These are phyloP conservation scores for Karstenula rhodostoma DNA, from an alignment of 2,329 filamentous ascomycete species.

Conservation along the genomic window DNA sequence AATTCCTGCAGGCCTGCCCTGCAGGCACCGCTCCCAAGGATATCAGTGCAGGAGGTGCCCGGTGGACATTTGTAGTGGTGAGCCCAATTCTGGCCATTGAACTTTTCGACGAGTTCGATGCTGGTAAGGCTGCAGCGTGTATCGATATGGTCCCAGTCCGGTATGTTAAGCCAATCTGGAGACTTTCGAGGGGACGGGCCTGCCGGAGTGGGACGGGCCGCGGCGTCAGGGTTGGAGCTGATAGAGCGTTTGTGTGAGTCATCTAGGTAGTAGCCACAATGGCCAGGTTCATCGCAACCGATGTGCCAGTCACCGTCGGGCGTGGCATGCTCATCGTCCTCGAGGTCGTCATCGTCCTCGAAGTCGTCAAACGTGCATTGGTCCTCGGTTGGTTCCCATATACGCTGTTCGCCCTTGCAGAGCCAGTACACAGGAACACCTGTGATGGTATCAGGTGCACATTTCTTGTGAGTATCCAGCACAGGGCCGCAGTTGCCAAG, in stretches of 20 bases:
- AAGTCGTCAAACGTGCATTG: not conserved
- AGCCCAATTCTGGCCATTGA: conserved; percentile 1
- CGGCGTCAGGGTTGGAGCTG: not conserved
- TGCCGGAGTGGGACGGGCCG: not conserved
- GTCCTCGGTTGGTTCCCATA: not conserved
- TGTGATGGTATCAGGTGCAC: not conserved
- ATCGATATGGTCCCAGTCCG: not conserved
- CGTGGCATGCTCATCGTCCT: not conserved
- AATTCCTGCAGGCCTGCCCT: not conserved
- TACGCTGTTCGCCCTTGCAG: not conserved
- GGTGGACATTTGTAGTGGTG: conserved; percentile 7
- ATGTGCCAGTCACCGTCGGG: conserved; percentile 17
- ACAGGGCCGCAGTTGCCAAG: not conserved
- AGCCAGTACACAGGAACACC: not conserved
- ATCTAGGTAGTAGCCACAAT: conserved; percentile 12
- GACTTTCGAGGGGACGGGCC: not conserved
- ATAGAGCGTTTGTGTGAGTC: not conserved
- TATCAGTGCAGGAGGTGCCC: not conserved
- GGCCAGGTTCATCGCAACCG: conserved; percentile 7
- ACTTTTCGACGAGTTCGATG: conserved; percentile 1
- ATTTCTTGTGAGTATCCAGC: not conserved
- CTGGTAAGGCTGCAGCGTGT: conserved; percentile 12
- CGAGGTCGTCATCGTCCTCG: no score
- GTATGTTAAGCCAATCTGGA: not conserved
- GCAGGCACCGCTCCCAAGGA: conserved; percentile 2